Evolutionary conservation across 208 protist genomes (phyloP).

Genomic region (Wallacemonas collosoma): DNA sequence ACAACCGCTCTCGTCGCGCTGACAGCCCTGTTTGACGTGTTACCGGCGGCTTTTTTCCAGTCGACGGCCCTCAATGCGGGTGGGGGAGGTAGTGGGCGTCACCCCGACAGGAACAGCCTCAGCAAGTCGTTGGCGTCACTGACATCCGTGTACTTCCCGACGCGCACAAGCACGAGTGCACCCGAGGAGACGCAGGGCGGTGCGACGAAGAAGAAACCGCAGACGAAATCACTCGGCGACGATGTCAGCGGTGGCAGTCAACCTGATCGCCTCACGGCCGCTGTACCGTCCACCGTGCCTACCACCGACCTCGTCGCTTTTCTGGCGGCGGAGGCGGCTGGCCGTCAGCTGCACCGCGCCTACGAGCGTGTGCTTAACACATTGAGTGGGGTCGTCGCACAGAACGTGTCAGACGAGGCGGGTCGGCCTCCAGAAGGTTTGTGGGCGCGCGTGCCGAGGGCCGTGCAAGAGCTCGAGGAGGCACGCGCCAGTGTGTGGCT

Average conservation of each 20-base stretch:
- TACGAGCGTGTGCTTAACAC: neutral
- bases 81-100: neutral
- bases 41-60: neutral
- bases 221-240: too few species aligned
- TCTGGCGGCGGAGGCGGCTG: neutral
- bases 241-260: neutral
- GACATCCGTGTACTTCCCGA: neutral
- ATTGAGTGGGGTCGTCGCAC: too few species aligned
- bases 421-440: neutral
- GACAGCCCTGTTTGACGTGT: slow-evolving; percentile 1
- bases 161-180: neutral
- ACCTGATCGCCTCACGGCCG: neutral
- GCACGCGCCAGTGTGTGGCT: neutral
- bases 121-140: neutral
- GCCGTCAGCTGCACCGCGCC: slow-evolving; percentile 8
- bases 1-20: neutral
- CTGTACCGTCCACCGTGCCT: neutral
- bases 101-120: neutral
- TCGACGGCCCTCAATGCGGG: neutral
- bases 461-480: neutral
- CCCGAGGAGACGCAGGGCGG: neutral
- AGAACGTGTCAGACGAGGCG: too few species aligned
- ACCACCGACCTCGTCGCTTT: slow-evolving; percentile 3
- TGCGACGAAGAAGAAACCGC: neutral
- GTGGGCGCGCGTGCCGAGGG: neutral